Percentiles rank a stretch among this genome's conserved stretches.
These are phyloP conservation scores for Dipteronia sinensis DNA, from an alignment of 345 rosid genomes.

Conservation along the genomic window DNA sequence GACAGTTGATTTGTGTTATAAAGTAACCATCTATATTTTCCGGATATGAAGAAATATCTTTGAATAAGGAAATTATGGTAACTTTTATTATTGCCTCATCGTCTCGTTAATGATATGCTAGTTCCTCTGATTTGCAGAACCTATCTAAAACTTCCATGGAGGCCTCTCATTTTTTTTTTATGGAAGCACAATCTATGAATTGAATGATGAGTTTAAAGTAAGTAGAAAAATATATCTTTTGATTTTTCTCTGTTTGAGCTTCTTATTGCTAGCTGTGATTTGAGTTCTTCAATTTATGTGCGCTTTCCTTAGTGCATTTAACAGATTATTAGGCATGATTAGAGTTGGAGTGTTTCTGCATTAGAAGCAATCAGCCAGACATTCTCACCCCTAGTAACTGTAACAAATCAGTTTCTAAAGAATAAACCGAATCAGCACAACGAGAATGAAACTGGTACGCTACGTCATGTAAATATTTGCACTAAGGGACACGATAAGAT, in stretches of 20 bases:
- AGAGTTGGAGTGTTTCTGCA: constrained; percentile 83
- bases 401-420: constrained; percentile 10
- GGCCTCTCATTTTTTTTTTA: constrained; percentile 63
- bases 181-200: constrained; percentile 67
- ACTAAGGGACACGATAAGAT: too few species aligned
- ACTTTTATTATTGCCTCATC: constrained; percentile 1
- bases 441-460: neutral
- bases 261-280: too few species aligned
- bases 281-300: neutral
- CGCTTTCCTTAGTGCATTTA: neutral
- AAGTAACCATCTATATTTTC: too few species aligned
- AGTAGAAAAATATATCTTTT: constrained; percentile 17
- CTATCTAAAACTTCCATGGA: constrained; percentile 83
- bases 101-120: neutral
- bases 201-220: constrained; percentile 54
- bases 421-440: neutral
- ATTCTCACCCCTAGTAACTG: constrained; percentile 50
- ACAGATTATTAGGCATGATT: constrained; percentile 74
- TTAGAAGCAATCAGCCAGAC: constrained; percentile 76
- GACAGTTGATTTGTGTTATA: neutral
- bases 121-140: constrained; percentile 55
- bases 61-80: neutral
- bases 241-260: neutral
- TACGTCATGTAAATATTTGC: neutral
- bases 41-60: neutral